A percentile compares a stretch with the other conserved stretches of the same genome.
phyloP scores from a whole-genome alignment of 768 basidiomycete genomes.

The Stropharia rugosoannulata region DNA sequence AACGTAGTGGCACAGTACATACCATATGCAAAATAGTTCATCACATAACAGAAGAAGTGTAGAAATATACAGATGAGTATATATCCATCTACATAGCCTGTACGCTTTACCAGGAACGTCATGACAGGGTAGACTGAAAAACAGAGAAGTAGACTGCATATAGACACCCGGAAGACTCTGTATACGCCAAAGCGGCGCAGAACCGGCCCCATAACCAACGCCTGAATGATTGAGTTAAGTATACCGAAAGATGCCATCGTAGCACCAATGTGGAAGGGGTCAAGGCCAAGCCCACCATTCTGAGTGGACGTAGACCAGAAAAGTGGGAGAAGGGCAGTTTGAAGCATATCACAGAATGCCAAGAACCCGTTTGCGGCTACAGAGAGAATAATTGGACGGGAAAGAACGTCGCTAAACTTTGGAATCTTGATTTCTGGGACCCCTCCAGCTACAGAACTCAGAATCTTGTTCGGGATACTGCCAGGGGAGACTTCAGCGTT shows the following conservation, averaged over 20 bases:
- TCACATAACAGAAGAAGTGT: conserved; percentile 28
- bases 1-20: too few relatives aligned
- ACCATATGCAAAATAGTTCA: conserved; percentile 36
- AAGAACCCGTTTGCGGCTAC: conserved; percentile 32
- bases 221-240: conserved; percentile 53
- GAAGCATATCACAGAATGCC: conserved; percentile 36
- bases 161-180: conserved; percentile 41
- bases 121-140: conserved; percentile 34
- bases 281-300: conserved; percentile 66
- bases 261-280: conserved; percentile 59
- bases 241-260: conserved; percentile 28
- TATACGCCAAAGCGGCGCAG: conserved; percentile 56
- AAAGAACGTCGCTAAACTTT: conserved; percentile 19
- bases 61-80: conserved; percentile 30
- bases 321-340: conserved; percentile 37
- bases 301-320: conserved; percentile 57
- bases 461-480: neutral
- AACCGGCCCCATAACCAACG: conserved; percentile 48
- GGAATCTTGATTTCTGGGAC: neutral
- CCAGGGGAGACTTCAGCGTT: neutral
- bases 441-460: neutral
- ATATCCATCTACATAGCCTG: conserved; percentile 29
- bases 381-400: conserved; percentile 27
- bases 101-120: conserved; percentile 30
- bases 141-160: conserved; percentile 22